Conservation (phyloP, 345 rosid genomes). For the Pistacia integerrima region DNA sequence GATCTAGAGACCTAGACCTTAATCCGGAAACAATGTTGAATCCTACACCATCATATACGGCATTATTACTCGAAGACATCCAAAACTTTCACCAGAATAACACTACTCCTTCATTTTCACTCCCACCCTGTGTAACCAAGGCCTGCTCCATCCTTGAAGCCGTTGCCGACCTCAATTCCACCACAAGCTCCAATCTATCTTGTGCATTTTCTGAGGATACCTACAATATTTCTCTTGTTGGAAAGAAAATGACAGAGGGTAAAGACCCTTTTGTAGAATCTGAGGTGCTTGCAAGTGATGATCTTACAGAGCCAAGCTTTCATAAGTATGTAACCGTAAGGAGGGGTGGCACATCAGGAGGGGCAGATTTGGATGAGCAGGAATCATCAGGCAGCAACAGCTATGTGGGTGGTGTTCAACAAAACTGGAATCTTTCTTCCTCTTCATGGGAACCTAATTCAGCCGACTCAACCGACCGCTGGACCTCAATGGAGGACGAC, state of each 20-base stretch:
- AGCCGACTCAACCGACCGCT: constrained; percentile 72
- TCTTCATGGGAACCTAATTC: constrained; percentile 79
- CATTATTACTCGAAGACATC: constrained; percentile 81
- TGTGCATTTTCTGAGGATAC: constrained; percentile 33
- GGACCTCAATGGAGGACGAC: constrained; percentile 57
- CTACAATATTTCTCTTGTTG: constrained; percentile 21
- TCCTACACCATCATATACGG: constrained; percentile 60
- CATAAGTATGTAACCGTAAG: constrained; percentile 84
- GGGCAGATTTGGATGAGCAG: constrained; percentile 67
- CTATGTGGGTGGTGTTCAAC: constrained; percentile 48
- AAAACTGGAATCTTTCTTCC: constrained; percentile 51
- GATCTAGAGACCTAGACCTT: constrained; percentile 68
- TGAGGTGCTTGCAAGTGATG: constrained; percentile 50
- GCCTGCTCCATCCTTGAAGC: constrained; percentile 81
- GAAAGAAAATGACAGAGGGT: constrained; percentile 35
- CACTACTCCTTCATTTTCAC: constrained; percentile 32
- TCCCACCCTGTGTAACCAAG: constrained; percentile 74
- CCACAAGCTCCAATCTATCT: constrained; percentile 51
- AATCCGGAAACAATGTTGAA: constrained; percentile 56
- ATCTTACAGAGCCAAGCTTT: constrained; percentile 80
- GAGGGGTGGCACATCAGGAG: constrained; percentile 47
- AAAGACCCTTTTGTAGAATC: constrained; percentile 72
- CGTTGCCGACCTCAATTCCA: constrained; percentile 82
- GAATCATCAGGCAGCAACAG: constrained; percentile 97
- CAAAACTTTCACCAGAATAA: constrained; percentile 84